These are phyloP conservation scores for Phylloporus sp. DNA, from an alignment of 1,284 basidiomycete genomes.

Conservation along the genomic window DNA sequence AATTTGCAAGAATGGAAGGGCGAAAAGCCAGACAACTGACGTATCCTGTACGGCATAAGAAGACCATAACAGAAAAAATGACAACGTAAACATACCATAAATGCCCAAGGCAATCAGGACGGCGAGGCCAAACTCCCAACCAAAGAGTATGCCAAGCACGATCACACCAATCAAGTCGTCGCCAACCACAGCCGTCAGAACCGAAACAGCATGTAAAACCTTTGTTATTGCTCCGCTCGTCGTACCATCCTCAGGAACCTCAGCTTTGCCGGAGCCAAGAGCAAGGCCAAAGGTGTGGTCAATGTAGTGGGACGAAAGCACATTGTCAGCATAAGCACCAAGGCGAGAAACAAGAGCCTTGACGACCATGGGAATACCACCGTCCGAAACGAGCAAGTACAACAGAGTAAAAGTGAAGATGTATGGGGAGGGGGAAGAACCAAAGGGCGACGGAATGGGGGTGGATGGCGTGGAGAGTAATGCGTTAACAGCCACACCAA, in stretches of 20 bases:
- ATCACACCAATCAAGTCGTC: conserved; percentile 78
- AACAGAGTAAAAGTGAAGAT: conserved; percentile 69
- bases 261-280: conserved; percentile 59
- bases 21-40: conserved; percentile 21
- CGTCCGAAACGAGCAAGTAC: conserved; percentile 72
- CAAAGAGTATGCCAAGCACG: conserved; percentile 69
- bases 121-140: conserved; percentile 73
- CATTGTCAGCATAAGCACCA: conserved; percentile 84
- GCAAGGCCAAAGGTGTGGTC: conserved; percentile 84
- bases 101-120: conserved; percentile 80
- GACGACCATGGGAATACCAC: conserved; percentile 74
- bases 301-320: conserved; percentile 83
- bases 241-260: conserved; percentile 69
- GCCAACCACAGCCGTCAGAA: conserved; percentile 82
- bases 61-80: conserved; percentile 1
- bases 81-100: conserved; percentile 60
- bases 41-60: conserved; percentile 18
- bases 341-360: conserved; percentile 84
- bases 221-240: conserved; percentile 86
- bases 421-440: conserved; percentile 67
- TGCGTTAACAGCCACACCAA: conserved; percentile 72
- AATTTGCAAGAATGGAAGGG: conserved; percentile 16
- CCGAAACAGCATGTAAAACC: conserved; percentile 87
- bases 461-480: conserved; percentile 51
- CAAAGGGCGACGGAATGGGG: conserved; percentile 34